Base-by-base conservation (phyloP, 768 basidiomycete species). In the Suillus bovinus region DNA sequence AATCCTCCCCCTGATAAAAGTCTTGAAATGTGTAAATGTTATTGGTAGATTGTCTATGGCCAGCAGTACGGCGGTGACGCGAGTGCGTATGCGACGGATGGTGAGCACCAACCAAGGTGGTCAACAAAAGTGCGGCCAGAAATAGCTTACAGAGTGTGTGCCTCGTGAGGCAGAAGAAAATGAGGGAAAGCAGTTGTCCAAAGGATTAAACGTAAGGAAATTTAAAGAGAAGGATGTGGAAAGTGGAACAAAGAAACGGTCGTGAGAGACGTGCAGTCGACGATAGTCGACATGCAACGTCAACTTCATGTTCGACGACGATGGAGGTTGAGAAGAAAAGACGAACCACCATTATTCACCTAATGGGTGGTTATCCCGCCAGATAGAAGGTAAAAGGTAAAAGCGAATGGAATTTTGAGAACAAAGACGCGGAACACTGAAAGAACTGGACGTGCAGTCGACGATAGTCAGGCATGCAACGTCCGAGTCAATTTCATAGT, bases 1-100 rank as follows among this genome's bases (percentile, higher is more conserved):
- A 90, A 58, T 78, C 80, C 10, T 85, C 67, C 11, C 86, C 88
- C 53, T 77, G 71, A 65, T 76, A 82, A 53, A 75, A 69, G 64
- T 82, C 79, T 22, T 74, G 55, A 38, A 83, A 62, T 27, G 38
- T 65, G 70, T 78, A 84, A 9, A 71, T 69, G 46, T 68, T 69
- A 61, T 64, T 75, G 46, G 63, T 61, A 63, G 55, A 55, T 29
- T 59, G 64, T 11, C 58, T 11, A 59, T 14, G 60, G 60, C 71
- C 74, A 36, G 66, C 63, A 34, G 70, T 16, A 38, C 69, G 64
- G 54, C 63, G 65, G 64, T 77, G 74, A 42, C 73, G 76, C 61
- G 76, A 72, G 52, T 67, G 66, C 13, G 62, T 39, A 1, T 63
- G 56, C 13, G 63, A 64, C 55, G 65, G 67, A 41, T 65, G 67